Evolutionary conservation across 2,329 filamentous ascomycete genomes (phyloP), one percentile per base, ranked within the genome.

Genomic region (Fusarium mundagurra): DNA sequence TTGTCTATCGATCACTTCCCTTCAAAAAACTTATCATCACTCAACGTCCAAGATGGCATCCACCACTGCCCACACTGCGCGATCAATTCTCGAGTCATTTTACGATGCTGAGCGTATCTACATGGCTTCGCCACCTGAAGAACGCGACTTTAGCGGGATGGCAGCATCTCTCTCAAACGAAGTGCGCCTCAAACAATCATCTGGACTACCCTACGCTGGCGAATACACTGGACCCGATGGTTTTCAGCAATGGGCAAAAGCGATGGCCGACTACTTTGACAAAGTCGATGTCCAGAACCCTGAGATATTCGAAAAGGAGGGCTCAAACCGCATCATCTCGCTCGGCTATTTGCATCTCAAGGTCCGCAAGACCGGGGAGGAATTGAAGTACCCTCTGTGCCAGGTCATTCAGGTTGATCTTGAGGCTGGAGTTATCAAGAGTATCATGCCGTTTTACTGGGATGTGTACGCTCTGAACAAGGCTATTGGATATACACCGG

Each of bases 391-490:
- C 20, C 82, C 81, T 2, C 44, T 82, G 8, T 77, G 74, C 17
- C 82, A 83, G 71, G 69, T 75, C 13, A 58, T 82, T 12, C 80
- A 72, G 16, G 78, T 83, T 38, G 81, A 83, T 67, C 50, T 81
- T 20, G 78, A 80, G 24, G 78, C 76, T 13, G 81, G 80, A 4
- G 69, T 77, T 17, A 80, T 83, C 31, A 71, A 71, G 18, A 74
- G 78, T 31, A 79, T 83, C 1, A 77, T 74, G 60, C 77, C 81
- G 2, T 83, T 82, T 63, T 83, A 83, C 50, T 83, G 82, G 81
- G 79, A 83, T 65, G 80, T 83, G 5, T 63, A 78, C 10, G 66
- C 67, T 22, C 6, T 77, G 22, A 80, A 77, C 54, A 67, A 67
- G 34, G 74, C 75, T 11, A 58, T 79, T 38, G 74, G 67, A 6